These are phyloP conservation scores for Malassezia slooffiae DNA, from an alignment of 1,284 basidiomycete species.

Conservation along the genomic window DNA sequence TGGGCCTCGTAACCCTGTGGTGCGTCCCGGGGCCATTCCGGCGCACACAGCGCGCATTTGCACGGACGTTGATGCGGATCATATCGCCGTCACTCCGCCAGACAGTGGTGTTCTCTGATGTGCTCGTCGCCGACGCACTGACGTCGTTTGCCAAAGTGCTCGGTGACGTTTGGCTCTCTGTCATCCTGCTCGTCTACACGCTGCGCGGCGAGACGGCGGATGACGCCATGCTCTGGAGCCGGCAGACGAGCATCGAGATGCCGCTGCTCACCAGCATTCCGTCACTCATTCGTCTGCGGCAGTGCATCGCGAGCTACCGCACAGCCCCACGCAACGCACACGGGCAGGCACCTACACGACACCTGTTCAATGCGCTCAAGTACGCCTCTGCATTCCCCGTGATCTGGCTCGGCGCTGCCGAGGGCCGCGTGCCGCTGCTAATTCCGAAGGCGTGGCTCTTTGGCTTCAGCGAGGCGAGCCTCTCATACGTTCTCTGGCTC, in stretches of 20 bases:
- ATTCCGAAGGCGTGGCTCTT: no score
- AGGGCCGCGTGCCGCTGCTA: no score
- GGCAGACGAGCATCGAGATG: slow-evolving; percentile 51
- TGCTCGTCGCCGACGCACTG: slow-evolving; percentile 86
- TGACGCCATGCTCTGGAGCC: slow-evolving; percentile 37
- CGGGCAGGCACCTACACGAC: slow-evolving; percentile 48
- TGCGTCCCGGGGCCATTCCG: slow-evolving; percentile 35
- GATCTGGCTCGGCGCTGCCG: slow-evolving; percentile 58
- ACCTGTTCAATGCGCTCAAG: slow-evolving; percentile 87
- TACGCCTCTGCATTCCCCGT: slow-evolving; percentile 97
- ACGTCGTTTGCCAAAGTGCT: slow-evolving; percentile 94
- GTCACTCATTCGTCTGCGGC: slow-evolving; percentile 78
- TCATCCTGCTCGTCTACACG: slow-evolving; percentile 3
- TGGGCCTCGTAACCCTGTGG: slow-evolving; percentile 16
- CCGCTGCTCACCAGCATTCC: slow-evolving; percentile 80
- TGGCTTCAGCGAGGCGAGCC: no score
- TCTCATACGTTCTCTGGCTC: slow-evolving; percentile 57
- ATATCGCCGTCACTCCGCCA: slow-evolving; percentile 57
- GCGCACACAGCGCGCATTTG: slow-evolving; percentile 18
- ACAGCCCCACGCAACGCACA: slow-evolving; percentile 19
- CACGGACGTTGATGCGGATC: slow-evolving; percentile 55
- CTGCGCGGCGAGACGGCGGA: slow-evolving; percentile 15
- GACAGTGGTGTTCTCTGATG: slow-evolving; percentile 74
- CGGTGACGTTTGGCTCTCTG: slow-evolving; percentile 80
- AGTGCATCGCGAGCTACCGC: slow-evolving; percentile 78